Percentiles rank a stretch among this genome's conserved stretches.
Evolutionary conservation across 169 alveolate species (phyloP).

Genomic region (Plasmodium vinckei): DNA sequence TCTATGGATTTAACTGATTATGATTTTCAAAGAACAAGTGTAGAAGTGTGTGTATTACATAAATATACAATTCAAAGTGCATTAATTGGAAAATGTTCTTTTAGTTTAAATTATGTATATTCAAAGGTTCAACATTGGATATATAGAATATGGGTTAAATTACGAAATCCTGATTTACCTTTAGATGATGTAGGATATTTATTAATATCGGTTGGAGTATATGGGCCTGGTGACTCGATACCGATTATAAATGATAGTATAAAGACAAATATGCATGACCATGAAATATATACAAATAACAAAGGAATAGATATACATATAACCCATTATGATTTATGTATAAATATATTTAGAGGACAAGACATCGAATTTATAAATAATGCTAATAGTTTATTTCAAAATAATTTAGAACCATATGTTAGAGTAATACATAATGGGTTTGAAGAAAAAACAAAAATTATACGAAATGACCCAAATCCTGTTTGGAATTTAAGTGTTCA

Average conservation of each 20-base stretch:
- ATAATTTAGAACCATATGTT: conserved; percentile 86
- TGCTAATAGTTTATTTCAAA: conserved; percentile 67
- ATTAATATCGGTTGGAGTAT: conserved; percentile 87
- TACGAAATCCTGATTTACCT: conserved; percentile 82
- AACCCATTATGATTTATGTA: conserved; percentile 58
- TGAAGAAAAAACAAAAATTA: conserved; percentile 84
- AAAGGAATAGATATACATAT: conserved; percentile 69
- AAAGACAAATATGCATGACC: conserved; percentile 40
- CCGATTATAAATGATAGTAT: conserved; percentile 87
- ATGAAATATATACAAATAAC: conserved; percentile 10
- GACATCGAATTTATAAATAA: conserved; percentile 54
- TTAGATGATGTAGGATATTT: conserved; percentile 83
- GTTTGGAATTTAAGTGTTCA: conserved; percentile 87
- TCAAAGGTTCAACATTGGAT: conserved; percentile 89
- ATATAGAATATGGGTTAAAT: conserved; percentile 88
- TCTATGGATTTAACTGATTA: conserved; percentile 83
- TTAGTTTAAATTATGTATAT: conserved; percentile 86
- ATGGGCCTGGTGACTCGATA: conserved; percentile 90
- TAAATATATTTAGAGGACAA: conserved; percentile 67
- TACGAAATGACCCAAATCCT: conserved; percentile 87
- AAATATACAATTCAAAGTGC: conserved; percentile 87
- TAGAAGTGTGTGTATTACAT: conserved; percentile 86
- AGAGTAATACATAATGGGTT: conserved; percentile 87
- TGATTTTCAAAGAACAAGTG: conserved; percentile 85
- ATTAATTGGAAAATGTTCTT: conserved; percentile 87